Percentiles rank a stretch among this genome's conserved stretches.
These are phyloP conservation scores for Lenzites betulinus DNA, from an alignment of 768 basidiomycete genomes.

Conservation along the genomic window DNA sequence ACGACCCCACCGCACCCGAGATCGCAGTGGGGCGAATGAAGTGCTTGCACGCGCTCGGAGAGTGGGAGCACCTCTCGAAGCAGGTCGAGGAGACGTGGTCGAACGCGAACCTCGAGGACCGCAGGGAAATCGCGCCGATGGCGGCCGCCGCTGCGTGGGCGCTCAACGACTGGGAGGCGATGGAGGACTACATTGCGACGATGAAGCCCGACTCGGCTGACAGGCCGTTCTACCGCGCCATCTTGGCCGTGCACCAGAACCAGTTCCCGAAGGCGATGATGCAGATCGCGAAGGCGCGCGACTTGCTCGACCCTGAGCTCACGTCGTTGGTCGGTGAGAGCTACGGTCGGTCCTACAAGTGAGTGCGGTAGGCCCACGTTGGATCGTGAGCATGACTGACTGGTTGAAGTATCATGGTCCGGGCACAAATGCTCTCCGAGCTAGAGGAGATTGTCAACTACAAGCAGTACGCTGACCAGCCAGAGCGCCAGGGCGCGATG, in stretches of 20 bases:
- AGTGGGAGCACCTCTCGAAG: conserved; percentile 90
- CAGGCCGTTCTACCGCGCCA: conserved; percentile 93
- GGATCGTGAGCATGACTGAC: not conserved
- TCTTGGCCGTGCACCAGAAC: conserved; percentile 93
- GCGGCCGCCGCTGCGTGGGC: conserved; percentile 98
- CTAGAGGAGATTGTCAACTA: conserved; percentile 96
- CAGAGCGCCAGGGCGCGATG: conserved; percentile 88
- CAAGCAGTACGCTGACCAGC: conserved; percentile 92
- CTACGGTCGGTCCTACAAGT: conserved; percentile 98
- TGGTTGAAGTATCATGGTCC: conserved; percentile 79
- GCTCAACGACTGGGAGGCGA: conserved; percentile 93
- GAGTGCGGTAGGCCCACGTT: no score
- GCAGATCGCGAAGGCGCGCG: conserved; percentile 92
- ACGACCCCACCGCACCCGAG: conserved; percentile 76
- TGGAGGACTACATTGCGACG: conserved; percentile 94
- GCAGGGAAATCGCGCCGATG: conserved; percentile 91
- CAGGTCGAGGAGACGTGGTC: conserved; percentile 90
- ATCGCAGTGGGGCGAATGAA: conserved; percentile 91
- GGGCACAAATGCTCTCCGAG: conserved; percentile 98
- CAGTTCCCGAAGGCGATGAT: conserved; percentile 89
- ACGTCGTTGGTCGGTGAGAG: conserved; percentile 92
- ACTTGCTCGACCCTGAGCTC: conserved; percentile 87
- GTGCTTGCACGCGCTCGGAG: conserved; percentile 94
- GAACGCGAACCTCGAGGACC: conserved; percentile 78
- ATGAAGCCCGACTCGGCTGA: conserved; percentile 95